Evolutionary conservation across 2,329 filamentous ascomycete species (phyloP), one percentile per base, ranked within the genome.

Genomic region (Aspergillus floridensis): DNA sequence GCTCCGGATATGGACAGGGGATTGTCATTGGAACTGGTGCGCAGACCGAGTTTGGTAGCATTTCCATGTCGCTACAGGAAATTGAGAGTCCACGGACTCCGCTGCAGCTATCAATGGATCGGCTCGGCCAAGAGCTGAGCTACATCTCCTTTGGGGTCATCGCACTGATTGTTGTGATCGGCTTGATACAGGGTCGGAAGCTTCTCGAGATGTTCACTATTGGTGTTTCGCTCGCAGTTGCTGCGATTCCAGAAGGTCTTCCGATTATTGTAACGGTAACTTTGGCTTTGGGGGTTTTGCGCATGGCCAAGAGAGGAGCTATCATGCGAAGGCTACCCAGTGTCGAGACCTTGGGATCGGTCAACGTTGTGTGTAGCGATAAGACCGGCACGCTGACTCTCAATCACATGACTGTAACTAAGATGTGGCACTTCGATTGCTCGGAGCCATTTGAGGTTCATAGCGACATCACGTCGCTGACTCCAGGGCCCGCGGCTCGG

Each of bases 261-360:
- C 95, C 95, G 0, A 99, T 99, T 71, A 99, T 99, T 68, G 96
- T 99, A 31, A 99, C 95, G 0, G 95, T 99, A 35, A 99, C 95
- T 0, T 82, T 99, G 57, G 95, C 95, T 44, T 83, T 99, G 14
- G 96, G 95, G 14, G 96, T 99, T 8, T 86, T 99, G 70, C 88
- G 95, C 59, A 99, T 99, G 95, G 96, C 95, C 61, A 92, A 88
- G 71, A 87, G 93, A 68, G 91, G 96, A 73, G 95, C 95, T 8
- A 99, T 99, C 73, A 93, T 99, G 61, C 89, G 95, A 66, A 89
- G 91, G 71, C 89, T 99, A 77, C 96, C 96, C 22, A 98, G 95
- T 75, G 96, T 99, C 8, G 95, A 99, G 75, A 99, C 95, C 0
- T 80, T 99, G 5, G 96, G 96, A 8, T 97, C 93, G n/a, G 95